Percentiles rank a stretch among this genome's conserved stretches.
Conservation (phyloP, 495 filamentous ascomycete species). For the Annulohypoxylon nitens region DNA sequence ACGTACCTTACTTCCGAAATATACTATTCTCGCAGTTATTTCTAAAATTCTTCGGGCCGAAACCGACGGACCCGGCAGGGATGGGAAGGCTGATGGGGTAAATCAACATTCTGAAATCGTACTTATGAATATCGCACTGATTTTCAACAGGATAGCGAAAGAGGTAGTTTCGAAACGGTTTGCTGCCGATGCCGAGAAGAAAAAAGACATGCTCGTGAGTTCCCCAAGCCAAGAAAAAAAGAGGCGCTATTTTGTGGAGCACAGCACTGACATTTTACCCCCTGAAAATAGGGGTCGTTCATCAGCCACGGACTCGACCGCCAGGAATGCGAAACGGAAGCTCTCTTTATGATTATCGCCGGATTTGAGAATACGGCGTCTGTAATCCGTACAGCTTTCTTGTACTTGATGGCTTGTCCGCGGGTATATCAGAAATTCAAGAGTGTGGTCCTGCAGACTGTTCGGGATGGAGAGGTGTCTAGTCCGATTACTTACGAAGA, state of each 20-base stretch:
- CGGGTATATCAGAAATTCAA: slow-evolving; percentile 17
- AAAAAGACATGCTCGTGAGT: slow-evolving; percentile 16
- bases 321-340: slow-evolving; percentile 16
- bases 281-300: slow-evolving; percentile 13
- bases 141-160: neutral
- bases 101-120: neutral
- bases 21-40: slow-evolving; percentile 4
- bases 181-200: neutral
- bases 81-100: slow-evolving; percentile 17
- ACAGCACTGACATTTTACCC: neutral
- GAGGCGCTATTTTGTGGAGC: neutral
- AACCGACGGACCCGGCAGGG: neutral
- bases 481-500: slow-evolving; percentile 9
- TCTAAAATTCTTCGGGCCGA: slow-evolving; percentile 6
- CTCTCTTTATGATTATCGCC: slow-evolving; percentile 17
- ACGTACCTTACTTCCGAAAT: slow-evolving; percentile 13
- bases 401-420: slow-evolving; percentile 14
- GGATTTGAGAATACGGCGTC: slow-evolving; percentile 12
- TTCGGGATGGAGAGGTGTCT: neutral
- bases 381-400: slow-evolving; percentile 7
- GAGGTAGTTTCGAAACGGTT: slow-evolving; percentile 5
- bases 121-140: neutral
- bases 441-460: slow-evolving; percentile 2
- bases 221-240: no score
- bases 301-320: slow-evolving; percentile 13